Evolutionary conservation across 108 stramenopile species (phyloP).

Genomic region (Cylindrotheca fusiformis): DNA sequence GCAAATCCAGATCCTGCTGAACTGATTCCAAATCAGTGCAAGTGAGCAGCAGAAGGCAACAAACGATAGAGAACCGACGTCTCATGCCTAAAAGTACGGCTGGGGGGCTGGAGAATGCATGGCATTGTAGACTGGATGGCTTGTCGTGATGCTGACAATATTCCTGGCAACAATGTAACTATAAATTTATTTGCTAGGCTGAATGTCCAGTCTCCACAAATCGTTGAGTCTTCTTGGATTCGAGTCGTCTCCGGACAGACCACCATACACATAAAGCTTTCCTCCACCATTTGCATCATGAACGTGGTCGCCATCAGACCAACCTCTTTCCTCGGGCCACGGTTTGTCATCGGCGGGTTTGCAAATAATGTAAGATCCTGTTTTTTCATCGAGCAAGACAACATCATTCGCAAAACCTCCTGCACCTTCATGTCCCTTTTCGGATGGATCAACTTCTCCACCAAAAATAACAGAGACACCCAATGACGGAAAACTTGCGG

Average conservation of each 20-base stretch:
- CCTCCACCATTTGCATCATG: constrained; percentile 13
- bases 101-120: too few species aligned
- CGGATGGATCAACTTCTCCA: constrained; percentile 69
- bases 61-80: too few species aligned
- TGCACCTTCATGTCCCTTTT: constrained; percentile 67
- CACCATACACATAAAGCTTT: constrained; percentile 54
- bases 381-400: constrained; percentile 34
- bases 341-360: background rate
- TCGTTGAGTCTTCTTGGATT: constrained; percentile 49
- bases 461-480: constrained; percentile 57
- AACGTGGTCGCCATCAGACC: constrained; percentile 48
- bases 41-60: too few species aligned
- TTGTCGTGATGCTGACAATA: too few species aligned
- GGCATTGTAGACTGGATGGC: too few species aligned
- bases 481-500: constrained; percentile 36
- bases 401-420: constrained; percentile 66
- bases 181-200: too few species aligned
- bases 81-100: too few species aligned
- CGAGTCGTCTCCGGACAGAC: constrained; percentile 61
- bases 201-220: too few species aligned
- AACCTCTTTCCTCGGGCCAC: constrained; percentile 55
- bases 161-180: too few species aligned
- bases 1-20: too few species aligned
- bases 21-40: too few species aligned
- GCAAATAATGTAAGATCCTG: constrained; percentile 19